Evolutionary conservation across 2,329 filamentous ascomycete genomes (phyloP).

Genomic region (Cryphonectria nitschkei): DNA sequence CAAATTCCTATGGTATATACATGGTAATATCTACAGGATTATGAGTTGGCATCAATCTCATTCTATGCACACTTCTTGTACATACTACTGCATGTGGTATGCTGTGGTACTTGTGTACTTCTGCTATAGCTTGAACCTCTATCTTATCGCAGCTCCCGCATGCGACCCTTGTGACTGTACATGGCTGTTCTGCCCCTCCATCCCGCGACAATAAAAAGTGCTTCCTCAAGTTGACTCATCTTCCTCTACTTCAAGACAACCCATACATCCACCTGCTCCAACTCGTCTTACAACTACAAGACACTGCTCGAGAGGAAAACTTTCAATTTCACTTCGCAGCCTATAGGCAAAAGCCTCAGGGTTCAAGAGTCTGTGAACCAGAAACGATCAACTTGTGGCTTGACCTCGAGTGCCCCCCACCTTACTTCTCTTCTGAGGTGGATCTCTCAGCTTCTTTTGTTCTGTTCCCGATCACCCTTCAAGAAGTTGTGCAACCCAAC

Average conservation of each 20-base stretch:
- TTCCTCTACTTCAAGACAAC: not conserved
- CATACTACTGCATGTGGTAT: not conserved
- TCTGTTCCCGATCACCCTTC: not conserved
- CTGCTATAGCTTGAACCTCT: not conserved
- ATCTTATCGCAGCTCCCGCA: constrained; percentile 13
- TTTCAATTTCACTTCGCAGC: not conserved
- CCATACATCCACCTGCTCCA: not conserved
- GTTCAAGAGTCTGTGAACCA: not conserved
- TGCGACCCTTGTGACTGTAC: not conserved
- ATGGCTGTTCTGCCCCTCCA: not conserved
- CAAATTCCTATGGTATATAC: too few species aligned
- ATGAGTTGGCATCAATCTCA: too few species aligned
- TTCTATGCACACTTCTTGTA: not conserved
- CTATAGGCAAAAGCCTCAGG: not conserved
- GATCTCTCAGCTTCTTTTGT: not conserved
- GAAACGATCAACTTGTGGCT: not conserved
- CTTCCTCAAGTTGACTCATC: not conserved
- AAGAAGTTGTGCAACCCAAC: not conserved
- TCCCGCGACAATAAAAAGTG: not conserved
- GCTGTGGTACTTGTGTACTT: not conserved
- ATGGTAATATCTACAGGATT: too few species aligned
- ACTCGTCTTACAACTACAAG: not conserved
- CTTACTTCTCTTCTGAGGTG: constrained; percentile 14
- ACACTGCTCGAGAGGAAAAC: not conserved
- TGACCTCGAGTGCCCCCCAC: constrained; percentile 22